phyloP scores from a whole-genome alignment of 1,139 yeast genomes.

The Blastobotrys elegans region DNA sequence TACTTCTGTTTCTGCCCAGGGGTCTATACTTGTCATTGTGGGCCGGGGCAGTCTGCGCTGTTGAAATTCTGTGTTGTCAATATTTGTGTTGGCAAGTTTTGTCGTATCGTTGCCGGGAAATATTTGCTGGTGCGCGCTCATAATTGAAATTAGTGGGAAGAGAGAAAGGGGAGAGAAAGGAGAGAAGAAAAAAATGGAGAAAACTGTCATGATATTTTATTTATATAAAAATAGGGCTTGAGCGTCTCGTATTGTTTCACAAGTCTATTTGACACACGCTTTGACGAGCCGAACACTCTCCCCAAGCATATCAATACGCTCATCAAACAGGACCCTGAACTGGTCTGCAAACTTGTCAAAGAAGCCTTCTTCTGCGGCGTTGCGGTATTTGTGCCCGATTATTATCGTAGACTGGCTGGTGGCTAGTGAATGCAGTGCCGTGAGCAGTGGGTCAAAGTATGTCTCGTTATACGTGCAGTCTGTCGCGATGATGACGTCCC shows the following conservation, averaged over 20 bases:
- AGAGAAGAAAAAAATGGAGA: too few relatives aligned
- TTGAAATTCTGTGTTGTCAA: not conserved
- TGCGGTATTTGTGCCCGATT: conserved; percentile 27
- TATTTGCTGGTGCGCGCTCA: not conserved
- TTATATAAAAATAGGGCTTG: too few relatives aligned
- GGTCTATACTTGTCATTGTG: conserved; percentile 12
- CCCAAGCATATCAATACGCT: conserved; percentile 11
- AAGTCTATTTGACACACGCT: not conserved
- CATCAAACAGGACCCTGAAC: conserved; percentile 8
- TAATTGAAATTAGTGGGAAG: too few relatives aligned
- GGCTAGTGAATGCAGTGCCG: conserved; percentile 20
- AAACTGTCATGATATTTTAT: too few relatives aligned
- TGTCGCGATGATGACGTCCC: conserved; percentile 29
- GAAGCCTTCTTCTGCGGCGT: conserved; percentile 10
- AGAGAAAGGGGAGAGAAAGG: too few relatives aligned
- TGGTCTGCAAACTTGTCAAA: conserved; percentile 3
- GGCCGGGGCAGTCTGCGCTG: conserved; percentile 9
- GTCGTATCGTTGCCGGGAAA: not conserved
- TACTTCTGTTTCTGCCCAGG: conserved; percentile 7
- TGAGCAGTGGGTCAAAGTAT: conserved; percentile 26
- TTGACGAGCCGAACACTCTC: conserved; percentile 10
- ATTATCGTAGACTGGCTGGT: conserved; percentile 17
- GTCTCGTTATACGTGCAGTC: conserved; percentile 32
- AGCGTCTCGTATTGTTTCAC: too few relatives aligned
- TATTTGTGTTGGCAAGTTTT: too few relatives aligned